Conservation (phyloP, 148 eudicot genomes). For the Fagopyrum tataricum region DNA sequence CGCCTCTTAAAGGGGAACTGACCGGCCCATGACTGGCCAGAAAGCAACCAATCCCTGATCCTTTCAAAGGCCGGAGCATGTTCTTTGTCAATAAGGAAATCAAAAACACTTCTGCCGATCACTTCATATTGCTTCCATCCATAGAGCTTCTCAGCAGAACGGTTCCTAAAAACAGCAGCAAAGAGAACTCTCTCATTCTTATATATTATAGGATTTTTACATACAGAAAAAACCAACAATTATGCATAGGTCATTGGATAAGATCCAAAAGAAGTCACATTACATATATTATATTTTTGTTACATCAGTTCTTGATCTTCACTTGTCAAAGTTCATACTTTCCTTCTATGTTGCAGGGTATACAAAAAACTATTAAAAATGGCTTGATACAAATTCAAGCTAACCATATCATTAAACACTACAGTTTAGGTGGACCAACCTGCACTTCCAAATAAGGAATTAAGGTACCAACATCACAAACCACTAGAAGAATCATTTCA, state of each 20-base stretch:
- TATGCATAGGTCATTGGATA: background rate
- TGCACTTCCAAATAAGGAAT: background rate
- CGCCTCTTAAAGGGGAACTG: slow-evolving; percentile 71
- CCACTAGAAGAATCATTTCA: background rate
- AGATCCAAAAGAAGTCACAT: background rate
- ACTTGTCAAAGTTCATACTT: too few species aligned
- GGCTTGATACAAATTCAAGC: background rate
- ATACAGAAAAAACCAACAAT: background rate
- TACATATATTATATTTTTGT: background rate
- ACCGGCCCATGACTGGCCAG: slow-evolving; percentile 74
- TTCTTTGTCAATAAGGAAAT: slow-evolving; percentile 47
- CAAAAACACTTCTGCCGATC: slow-evolving; percentile 38
- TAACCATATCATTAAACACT: background rate
- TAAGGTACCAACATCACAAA: background rate
- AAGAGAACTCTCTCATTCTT: background rate
- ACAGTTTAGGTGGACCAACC: background rate
- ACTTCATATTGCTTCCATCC: slow-evolving; percentile 70
- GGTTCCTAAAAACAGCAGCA: slow-evolving; percentile 43
- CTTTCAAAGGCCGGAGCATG: slow-evolving; percentile 28
- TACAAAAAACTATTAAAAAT: background rate
- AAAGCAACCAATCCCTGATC: slow-evolving; percentile 38
- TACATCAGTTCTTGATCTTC: too few species aligned
- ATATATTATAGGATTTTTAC: background rate
- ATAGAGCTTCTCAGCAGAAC: slow-evolving; percentile 67
- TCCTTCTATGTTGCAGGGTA: too few species aligned